Conservation (phyloP, 495 filamentous ascomycete species). For the Astrothelium subdiscretum region DNA sequence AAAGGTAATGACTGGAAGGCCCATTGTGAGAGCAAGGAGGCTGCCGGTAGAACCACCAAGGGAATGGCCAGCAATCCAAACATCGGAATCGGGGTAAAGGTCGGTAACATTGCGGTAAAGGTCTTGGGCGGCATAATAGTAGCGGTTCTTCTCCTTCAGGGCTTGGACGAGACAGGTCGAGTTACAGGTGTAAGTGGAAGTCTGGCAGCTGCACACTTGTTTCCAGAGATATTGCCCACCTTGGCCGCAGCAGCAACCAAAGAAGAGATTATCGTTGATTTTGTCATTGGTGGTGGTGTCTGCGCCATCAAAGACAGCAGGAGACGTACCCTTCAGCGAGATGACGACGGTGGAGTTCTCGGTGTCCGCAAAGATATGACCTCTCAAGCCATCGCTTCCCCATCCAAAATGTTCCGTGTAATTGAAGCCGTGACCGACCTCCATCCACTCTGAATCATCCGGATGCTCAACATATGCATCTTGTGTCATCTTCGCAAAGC, state of each 20-base stretch:
- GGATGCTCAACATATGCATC: slow-evolving; percentile 75
- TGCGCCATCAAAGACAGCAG: slow-evolving; percentile 86
- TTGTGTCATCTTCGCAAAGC: slow-evolving; percentile 72
- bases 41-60: slow-evolving; percentile 79
- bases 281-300: slow-evolving; percentile 97
- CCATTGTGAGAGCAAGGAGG: slow-evolving; percentile 81
- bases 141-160: slow-evolving; percentile 69
- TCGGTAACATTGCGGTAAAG: slow-evolving; percentile 86
- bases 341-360: slow-evolving; percentile 80
- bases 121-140: slow-evolving; percentile 77
- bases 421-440: slow-evolving; percentile 70
- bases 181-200: slow-evolving; percentile 75
- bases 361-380: slow-evolving; percentile 83
- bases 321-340: slow-evolving; percentile 58
- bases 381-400: slow-evolving; percentile 77
- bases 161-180: slow-evolving; percentile 71
- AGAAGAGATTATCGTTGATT: slow-evolving; percentile 92
- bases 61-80: slow-evolving; percentile 87
- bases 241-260: slow-evolving; percentile 94
- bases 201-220: slow-evolving; percentile 85
- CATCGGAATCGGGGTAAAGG: slow-evolving; percentile 70
- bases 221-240: slow-evolving; percentile 76
- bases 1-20: slow-evolving; percentile 76
- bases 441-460: slow-evolving; percentile 66
- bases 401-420: slow-evolving; percentile 78